Evolutionary conservation across 1,139 yeast species (phyloP), one percentile per base, ranked within the genome.

Genomic region (Pichia inconspicua): DNA sequence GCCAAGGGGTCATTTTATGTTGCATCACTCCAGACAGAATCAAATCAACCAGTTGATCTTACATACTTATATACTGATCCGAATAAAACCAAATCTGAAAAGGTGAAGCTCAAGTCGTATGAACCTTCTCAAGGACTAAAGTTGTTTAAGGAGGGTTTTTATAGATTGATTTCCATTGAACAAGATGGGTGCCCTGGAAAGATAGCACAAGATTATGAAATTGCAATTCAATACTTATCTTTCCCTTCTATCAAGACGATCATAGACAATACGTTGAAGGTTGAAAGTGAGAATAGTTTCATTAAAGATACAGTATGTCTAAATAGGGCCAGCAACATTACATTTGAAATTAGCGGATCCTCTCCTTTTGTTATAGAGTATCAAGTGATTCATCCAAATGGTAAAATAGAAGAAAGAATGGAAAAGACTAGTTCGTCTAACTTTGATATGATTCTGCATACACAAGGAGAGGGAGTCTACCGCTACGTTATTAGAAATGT

Each of bases 281-380:
- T 7, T 14, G 22, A 34, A 34, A 30, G 34, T 14, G 34, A 30
- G 11, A 38, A 52, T 4, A 32, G 32, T 6, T 37, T 17, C 11
- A 14, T 17, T 2, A 55, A 49, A 25, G 6, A 42, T 7, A 39
- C 52, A 4, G 30, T 56, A 25, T 65, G 68, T 46, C 59, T 61
- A 42, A 53, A 55, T 17, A 41, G 49, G 5, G 43, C 53, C 5
- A 61, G 55, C 2, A 46, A 55, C 2, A 44, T 81, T 35, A 83
- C 76, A 46, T 58, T 82, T 31, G 62, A 69, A 2, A 65, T 80
- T 22, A 60, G 67, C 42, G 96, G 96, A 0, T 68, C 76, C 5
- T 73, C 84, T 0, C 97, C 97, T 31, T 89, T 88, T 57, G 67
- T 77, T 10, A 69, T 90, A 38, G 80, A 79, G 47, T 90, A 89